Evolutionary conservation across 2,329 filamentous ascomycete species (phyloP).

Genomic region (Clarireedia sp.): DNA sequence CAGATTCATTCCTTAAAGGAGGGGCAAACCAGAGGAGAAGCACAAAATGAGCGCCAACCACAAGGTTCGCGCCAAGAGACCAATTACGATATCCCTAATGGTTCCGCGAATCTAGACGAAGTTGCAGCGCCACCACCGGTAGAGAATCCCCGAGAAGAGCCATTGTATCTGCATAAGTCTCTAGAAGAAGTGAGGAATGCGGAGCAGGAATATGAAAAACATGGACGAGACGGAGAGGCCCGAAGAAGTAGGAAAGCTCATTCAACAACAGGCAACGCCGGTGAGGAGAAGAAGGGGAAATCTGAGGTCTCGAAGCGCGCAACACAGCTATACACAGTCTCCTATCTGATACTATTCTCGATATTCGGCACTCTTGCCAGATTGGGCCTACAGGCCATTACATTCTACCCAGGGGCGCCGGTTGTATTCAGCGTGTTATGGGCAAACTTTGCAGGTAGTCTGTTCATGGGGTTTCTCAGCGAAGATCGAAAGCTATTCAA

Average conservation of each 20-base stretch:
- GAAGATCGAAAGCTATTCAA: constrained; percentile 73
- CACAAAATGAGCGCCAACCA: neutral
- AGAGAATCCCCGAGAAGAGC: constrained; percentile 34
- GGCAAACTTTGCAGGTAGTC: constrained; percentile 77
- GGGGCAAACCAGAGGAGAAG: neutral
- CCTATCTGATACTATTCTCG: constrained; percentile 79
- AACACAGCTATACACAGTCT: constrained; percentile 62
- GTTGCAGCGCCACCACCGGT: constrained; percentile 36
- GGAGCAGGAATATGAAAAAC: constrained; percentile 17
- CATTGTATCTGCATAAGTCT: constrained; percentile 32
- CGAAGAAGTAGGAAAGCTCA: constrained; percentile 2
- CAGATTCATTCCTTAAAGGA: constrained; percentile 33
- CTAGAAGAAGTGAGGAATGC: constrained; percentile 31
- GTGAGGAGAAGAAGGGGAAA: constrained; percentile 11
- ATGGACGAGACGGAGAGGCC: constrained; percentile 5
- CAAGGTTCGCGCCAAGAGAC: constrained; percentile 3
- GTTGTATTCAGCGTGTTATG: constrained; percentile 69
- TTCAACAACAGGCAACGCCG: constrained; percentile 4
- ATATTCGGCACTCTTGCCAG: constrained; percentile 77
- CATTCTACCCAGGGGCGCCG: constrained; percentile 70
- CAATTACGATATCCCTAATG: constrained; percentile 20
- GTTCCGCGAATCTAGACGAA: constrained; percentile 39
- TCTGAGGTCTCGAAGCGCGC: constrained; percentile 39
- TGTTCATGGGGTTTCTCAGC: constrained; percentile 77
- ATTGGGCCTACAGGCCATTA: constrained; percentile 71